Evolutionary conservation across 2,329 filamentous ascomycete genomes (phyloP), one percentile per base, ranked within the genome.

Genomic region (Penicillium sp.): DNA sequence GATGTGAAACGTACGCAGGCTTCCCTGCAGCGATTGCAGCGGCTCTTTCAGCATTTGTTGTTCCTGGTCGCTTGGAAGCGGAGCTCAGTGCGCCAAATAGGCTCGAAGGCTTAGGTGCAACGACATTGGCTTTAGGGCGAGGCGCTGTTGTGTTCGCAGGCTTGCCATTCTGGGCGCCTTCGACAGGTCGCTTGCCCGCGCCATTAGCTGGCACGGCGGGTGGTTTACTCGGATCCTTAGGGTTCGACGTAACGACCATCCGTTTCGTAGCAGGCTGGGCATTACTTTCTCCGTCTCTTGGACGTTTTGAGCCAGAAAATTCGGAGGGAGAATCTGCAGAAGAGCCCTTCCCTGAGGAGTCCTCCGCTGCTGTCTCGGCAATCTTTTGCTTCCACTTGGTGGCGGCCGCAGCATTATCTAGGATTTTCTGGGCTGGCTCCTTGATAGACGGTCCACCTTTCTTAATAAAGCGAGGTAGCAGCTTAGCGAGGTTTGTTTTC

Each of bases 401-500:
- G 18, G 71, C 74, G 31, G 70, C 69, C 40, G 70, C 69, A 53
- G 77, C 78, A 65, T 80, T 80, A 23, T 78, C 75, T 44, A 83
- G 64, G 41, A 87, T 81, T 60, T 77, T 77, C 61, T 84, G 80
- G 4, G 82, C 81, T 31, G 83, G 75, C 15, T 74, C 75, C 63
- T 84, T 84, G 47, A 80, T 81, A 46, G 79, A 75, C n/a, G 79
- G 79, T 59, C 81, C 81, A 25, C 83, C 83, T 59, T 81, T 82
- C 69, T 85, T 87, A 50, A 81, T 74, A 59, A 85, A 81, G 25
- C 80, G 77, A 2, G 78, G 77, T 15, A 87, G 70, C 15, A 85
- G 75, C 65, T 85, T 87, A 51, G 77, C 77, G 27, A 86, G 71
- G 61, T 85, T 85, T 8, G 82, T 85, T 65, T 83, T 84, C 61